phyloP scores from a whole-genome alignment of 306 rosid species.

The Cyclanthera cordifolia region DNA sequence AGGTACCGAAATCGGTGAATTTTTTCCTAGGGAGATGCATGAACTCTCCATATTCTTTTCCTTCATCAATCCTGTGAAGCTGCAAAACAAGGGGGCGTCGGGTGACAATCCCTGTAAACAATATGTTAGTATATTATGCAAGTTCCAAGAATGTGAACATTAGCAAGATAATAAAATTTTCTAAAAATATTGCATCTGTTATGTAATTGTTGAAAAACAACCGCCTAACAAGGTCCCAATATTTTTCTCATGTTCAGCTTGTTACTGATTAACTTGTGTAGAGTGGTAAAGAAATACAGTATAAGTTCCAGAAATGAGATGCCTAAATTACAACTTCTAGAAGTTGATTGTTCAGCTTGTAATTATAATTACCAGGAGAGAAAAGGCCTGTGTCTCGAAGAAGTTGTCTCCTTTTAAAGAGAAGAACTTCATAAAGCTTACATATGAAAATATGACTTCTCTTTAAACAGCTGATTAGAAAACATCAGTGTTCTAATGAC shows the following conservation, averaged over 20 bases:
- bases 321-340: conserved; percentile 3
- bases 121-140: background rate
- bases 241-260: background rate
- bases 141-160: background rate
- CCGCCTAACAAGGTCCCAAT: background rate
- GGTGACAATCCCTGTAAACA: conserved; percentile 67
- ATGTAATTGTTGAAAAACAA: background rate
- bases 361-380: background rate
- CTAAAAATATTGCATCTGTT: background rate
- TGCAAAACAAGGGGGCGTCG: conserved; percentile 92
- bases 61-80: conserved; percentile 70
- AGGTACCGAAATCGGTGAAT: conserved; percentile 64
- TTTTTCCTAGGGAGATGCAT: conserved; percentile 75
- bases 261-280: background rate
- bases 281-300: background rate
- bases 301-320: background rate
- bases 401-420: background rate
- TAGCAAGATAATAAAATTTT: background rate
- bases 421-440: background rate
- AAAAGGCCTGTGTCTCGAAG: background rate
- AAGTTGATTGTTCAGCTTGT: background rate
- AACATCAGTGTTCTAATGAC: background rate
- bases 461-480: background rate
- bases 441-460: background rate
- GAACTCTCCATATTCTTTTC: conserved; percentile 73